These are phyloP conservation scores for Westerdykella ornata DNA, from an alignment of 2,329 filamentous ascomycete species.

Conservation along the genomic window DNA sequence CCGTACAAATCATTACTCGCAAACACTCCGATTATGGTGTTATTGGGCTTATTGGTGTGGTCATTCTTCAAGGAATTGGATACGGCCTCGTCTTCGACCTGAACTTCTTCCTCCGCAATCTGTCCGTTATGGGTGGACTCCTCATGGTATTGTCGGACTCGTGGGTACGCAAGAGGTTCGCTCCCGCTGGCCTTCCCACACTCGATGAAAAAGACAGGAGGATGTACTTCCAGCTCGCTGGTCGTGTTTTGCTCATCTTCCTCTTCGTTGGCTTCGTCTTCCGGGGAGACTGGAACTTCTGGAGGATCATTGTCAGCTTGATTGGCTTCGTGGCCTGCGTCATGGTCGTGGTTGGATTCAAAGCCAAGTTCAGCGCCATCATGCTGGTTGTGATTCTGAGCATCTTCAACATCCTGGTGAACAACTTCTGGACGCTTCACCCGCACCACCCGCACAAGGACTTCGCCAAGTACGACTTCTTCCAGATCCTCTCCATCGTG, in stretches of 20 bases:
- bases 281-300: slow-evolving; percentile 84
- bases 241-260: slow-evolving; percentile 92
- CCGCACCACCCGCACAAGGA: slow-evolving; percentile 98
- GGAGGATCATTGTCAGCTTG: slow-evolving; percentile 75
- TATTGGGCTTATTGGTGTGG: slow-evolving; percentile 79
- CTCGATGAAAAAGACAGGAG: slow-evolving; percentile 99
- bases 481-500: slow-evolving; percentile 98
- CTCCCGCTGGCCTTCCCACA: slow-evolving; percentile 85
- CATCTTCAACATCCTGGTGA: slow-evolving; percentile 93
- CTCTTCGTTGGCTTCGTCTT: slow-evolving; percentile 96
- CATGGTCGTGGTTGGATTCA: slow-evolving; percentile 99
- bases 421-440: slow-evolving; percentile 99
- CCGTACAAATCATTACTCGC: slow-evolving; percentile 78
- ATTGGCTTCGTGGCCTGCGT: slow-evolving; percentile 86
- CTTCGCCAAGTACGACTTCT: slow-evolving; percentile 99
- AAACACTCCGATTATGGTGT: slow-evolving; percentile 93
- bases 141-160: slow-evolving; percentile 98
- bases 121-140: slow-evolving; percentile 93
- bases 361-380: slow-evolving; percentile 97
- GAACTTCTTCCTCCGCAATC: slow-evolving; percentile 99
- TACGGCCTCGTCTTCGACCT: slow-evolving; percentile 98
- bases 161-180: slow-evolving; percentile 96
- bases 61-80: slow-evolving; percentile 86
- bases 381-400: slow-evolving; percentile 92
- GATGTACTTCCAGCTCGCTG: slow-evolving; percentile 99